Percentiles rank a stretch among this genome's conserved stretches.
These are phyloP conservation scores for Vitis rupestris DNA, from an alignment of 164 flowering plant species.

Conservation along the genomic window DNA sequence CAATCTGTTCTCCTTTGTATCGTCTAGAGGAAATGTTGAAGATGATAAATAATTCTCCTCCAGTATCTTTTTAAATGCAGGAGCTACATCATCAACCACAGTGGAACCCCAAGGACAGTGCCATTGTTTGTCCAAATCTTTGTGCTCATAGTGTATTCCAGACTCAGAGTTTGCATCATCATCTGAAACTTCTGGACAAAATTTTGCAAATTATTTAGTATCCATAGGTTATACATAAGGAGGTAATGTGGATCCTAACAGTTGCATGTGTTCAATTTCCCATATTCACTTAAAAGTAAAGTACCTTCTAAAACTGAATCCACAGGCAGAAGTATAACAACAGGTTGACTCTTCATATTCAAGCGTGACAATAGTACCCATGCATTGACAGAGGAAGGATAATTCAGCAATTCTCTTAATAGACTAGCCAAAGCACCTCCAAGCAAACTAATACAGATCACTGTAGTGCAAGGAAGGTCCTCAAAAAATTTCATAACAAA, in stretches of 20 bases:
- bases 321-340: constrained; percentile 64
- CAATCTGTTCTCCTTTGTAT: constrained; percentile 48
- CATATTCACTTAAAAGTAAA: background rate
- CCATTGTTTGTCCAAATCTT: constrained; percentile 44
- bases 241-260: too few relatives aligned
- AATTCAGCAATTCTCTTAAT: constrained; percentile 43
- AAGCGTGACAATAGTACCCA: constrained; percentile 85
- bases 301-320: constrained; percentile 62
- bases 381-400: constrained; percentile 44
- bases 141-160: constrained; percentile 16
- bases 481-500: constrained; percentile 54
- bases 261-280: background rate
- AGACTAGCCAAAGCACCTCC: constrained; percentile 44
- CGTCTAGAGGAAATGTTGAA: constrained; percentile 34
- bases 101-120: constrained; percentile 85
- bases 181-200: constrained; percentile 31
- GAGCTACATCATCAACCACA: constrained; percentile 71
- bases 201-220: constrained; percentile 9
- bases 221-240: background rate
- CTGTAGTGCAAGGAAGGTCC: constrained; percentile 57
- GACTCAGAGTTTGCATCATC: constrained; percentile 31
- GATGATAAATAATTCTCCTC: constrained; percentile 71
- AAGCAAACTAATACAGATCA: constrained; percentile 72
- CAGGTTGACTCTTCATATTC: constrained; percentile 52
- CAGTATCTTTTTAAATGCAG: constrained; percentile 63